Conservation (phyloP, 1,284 basidiomycete species). For the Boletus coffeatus region DNA sequence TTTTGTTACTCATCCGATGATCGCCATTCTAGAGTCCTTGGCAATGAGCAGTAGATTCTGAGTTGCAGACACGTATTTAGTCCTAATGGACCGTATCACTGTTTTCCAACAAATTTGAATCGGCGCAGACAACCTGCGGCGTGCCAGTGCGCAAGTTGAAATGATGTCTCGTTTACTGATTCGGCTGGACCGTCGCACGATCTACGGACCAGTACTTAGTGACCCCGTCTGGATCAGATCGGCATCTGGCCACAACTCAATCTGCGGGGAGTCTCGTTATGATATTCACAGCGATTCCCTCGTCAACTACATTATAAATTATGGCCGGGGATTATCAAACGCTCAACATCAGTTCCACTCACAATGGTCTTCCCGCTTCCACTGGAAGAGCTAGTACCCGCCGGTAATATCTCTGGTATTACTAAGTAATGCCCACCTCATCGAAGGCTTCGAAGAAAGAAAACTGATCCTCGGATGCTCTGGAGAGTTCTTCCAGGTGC, state of each 20-base stretch:
- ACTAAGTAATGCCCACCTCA: not conserved
- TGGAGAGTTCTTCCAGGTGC: constrained; percentile 29
- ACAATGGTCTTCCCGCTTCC: not conserved
- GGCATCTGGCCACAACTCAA: not conserved
- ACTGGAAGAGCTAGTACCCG: not conserved
- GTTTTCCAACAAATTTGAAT: too few relatives aligned
- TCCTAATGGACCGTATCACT: too few relatives aligned
- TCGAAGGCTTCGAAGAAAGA: not conserved
- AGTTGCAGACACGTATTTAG: too few relatives aligned
- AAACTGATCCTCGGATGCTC: not conserved
- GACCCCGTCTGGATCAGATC: not conserved
- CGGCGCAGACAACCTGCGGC: too few relatives aligned
- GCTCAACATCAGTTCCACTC: not conserved
- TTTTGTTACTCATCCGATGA: too few relatives aligned
- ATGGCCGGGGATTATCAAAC: not conserved
- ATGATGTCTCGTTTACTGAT: not conserved
- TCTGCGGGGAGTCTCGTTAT: not conserved
- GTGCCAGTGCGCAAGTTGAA: too few relatives aligned
- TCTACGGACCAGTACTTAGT: not conserved
- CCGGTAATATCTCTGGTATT: not conserved
- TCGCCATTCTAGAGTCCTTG: too few relatives aligned
- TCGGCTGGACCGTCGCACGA: not conserved
- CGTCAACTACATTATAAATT: not conserved
- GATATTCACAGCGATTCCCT: not conserved
- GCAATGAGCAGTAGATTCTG: too few relatives aligned